Evolutionary conservation across 2,329 filamentous ascomycete species (phyloP).

Genomic region (Blastomyces gilchristii): DNA sequence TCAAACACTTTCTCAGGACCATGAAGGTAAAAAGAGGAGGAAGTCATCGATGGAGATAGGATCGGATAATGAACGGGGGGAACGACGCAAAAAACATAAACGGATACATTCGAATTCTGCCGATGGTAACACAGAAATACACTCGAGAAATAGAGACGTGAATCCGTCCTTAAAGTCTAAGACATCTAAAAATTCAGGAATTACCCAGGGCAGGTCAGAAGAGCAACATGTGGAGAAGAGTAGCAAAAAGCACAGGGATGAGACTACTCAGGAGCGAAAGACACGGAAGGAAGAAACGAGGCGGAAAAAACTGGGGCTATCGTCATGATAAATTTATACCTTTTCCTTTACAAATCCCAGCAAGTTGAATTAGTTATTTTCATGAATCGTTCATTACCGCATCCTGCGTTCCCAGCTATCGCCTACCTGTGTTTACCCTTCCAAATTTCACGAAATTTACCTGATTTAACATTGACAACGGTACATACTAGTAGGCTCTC

Average conservation of each 20-base stretch:
- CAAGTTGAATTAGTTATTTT: not conserved
- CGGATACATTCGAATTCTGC: slow-evolving; percentile 23
- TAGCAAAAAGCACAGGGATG: slow-evolving; percentile 31
- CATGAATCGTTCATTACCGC: not conserved
- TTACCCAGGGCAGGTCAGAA: slow-evolving; percentile 5
- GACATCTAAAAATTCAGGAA: slow-evolving; percentile 1
- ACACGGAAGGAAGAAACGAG: slow-evolving; percentile 28
- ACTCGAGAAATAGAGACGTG: slow-evolving; percentile 12
- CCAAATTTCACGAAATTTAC: not conserved
- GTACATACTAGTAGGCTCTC: not conserved
- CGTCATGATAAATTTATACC: slow-evolving; percentile 9
- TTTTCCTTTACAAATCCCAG: not conserved
- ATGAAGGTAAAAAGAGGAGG: slow-evolving; percentile 32
- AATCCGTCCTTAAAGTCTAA: not conserved
- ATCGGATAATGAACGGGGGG: slow-evolving; percentile 16
- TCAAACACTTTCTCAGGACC: slow-evolving; percentile 18
- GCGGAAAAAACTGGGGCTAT: slow-evolving; percentile 24
- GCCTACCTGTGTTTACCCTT: not conserved
- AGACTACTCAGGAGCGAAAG: slow-evolving; percentile 26
- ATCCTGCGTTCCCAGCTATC: too few species aligned
- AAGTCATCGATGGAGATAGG: slow-evolving; percentile 18
- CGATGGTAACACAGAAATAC: slow-evolving; percentile 15
- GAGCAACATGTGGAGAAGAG: slow-evolving; percentile 11
- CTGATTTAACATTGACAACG: not conserved
- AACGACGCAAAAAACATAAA: slow-evolving; percentile 31